Evolutionary conservation across 305 asterid species (phyloP), one percentile per base, ranked within the genome.

Genomic region (Solanum hybrid): DNA sequence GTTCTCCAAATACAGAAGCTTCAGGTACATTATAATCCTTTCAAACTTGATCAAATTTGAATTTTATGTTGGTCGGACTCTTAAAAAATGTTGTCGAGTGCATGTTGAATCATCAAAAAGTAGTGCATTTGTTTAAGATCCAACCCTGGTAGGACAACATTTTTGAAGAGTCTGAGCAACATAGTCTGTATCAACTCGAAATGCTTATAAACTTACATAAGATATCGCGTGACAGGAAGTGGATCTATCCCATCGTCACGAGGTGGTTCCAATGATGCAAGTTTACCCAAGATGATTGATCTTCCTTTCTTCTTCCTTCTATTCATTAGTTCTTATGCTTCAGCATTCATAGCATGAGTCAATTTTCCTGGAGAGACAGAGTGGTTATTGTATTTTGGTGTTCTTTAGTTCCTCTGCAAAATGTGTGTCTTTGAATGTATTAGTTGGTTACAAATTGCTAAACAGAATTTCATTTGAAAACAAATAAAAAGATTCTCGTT

Each of bases 251-350:
- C 98, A 89, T 88, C 96, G 31, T 26, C 86, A 40, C 69, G 31
- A 40, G 26, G 26, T 27, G 69, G 69, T 42, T 80, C 69, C 9
- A 80, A 2, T 29, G 94, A 89, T 87, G 96, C 96, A 89, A 88
- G 91, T 90, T 91, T 95, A 10, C 88, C 77, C 86, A 94, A 93
- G 89, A 27, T 93, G 90, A 92, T 93, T 13, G 91, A 90, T 82
- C 88, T 94, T 78, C 34, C 92, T 79, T 37, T 94, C 69, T 90
- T 93, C 90, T 86, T 72, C 90, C 77, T 94, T 32, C 77, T 94
- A 34, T 91, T 94, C 73, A 71, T 94, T 85, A 93, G 92, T 78
- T 95, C 95, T 85, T 96, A 91, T 89, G 91, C 92, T 89, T 93
- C 94, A 26, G 46, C 91, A 16, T 88, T 92, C 92, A 87, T 72